phyloP scores from a whole-genome alignment of 2,329 filamentous ascomycete genomes.

The Colletotrichum phormii region DNA sequence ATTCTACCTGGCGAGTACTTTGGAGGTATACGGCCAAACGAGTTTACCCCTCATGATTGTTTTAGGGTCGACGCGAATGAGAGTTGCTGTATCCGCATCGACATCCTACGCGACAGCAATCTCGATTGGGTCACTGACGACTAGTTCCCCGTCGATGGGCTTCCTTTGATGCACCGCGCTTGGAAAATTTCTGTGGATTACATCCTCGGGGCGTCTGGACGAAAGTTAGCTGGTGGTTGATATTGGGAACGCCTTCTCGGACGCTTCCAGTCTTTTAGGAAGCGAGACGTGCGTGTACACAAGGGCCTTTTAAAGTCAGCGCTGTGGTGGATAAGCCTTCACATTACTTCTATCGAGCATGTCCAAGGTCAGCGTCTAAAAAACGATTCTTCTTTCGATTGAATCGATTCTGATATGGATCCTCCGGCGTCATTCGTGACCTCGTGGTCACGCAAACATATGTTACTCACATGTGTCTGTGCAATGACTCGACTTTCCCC shows the following conservation, averaged over 20 bases:
- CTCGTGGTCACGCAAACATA: no score
- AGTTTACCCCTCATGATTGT: neutral
- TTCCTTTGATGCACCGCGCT: neutral
- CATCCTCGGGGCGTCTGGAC: neutral
- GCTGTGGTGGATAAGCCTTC: neutral
- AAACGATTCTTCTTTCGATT: no score
- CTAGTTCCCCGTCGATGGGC: neutral
- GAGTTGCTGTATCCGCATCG: neutral
- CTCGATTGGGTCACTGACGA: neutral
- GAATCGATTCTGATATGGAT: no score
- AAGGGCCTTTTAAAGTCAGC: neutral
- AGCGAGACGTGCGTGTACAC: neutral
- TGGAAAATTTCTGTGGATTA: neutral
- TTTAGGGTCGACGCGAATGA: neutral
- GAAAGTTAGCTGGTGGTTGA: neutral
- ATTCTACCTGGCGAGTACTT: neutral
- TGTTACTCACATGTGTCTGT: no score
- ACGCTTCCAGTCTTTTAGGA: neutral
- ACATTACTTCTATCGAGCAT: neutral
- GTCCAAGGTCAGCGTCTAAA: neutral
- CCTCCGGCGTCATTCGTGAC: no score
- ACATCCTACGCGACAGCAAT: neutral
- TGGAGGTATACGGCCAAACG: neutral
- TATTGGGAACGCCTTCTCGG: neutral
- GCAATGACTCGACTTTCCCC: no score